These are phyloP conservation scores for Paspalum vaginatum DNA, from an alignment of 176 grass and related monocot species.

Conservation along the genomic window DNA sequence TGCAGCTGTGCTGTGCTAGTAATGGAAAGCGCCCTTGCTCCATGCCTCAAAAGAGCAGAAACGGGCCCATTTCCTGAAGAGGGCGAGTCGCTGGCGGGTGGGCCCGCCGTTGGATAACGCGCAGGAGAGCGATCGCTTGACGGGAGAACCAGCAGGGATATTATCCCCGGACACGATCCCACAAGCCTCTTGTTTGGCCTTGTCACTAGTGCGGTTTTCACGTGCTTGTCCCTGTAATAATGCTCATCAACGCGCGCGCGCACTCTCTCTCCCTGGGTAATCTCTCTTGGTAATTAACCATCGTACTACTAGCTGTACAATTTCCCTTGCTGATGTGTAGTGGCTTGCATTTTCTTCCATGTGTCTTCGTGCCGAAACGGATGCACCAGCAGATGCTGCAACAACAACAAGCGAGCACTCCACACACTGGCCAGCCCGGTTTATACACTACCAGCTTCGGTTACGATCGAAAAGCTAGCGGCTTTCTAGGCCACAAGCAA, in stretches of 20 bases:
- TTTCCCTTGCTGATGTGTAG: not conserved
- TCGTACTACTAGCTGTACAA: not conserved
- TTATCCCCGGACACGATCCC: conserved; percentile 44
- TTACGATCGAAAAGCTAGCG: not conserved
- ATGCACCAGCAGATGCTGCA: not conserved
- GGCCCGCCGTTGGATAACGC: conserved; percentile 13
- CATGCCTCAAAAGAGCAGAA: not conserved
- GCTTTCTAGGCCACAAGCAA: not conserved
- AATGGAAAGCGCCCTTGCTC: not conserved
- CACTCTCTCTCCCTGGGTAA: not conserved
- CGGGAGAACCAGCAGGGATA: conserved; percentile 2
- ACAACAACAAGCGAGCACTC: too few species aligned
- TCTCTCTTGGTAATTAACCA: not conserved
- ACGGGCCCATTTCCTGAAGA: not conserved
- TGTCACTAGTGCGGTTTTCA: conserved; percentile 44
- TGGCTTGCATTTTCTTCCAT: not conserved
- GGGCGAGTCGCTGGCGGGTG: not conserved
- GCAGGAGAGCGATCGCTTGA: conserved; percentile 38
- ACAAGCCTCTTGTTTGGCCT: conserved; percentile 36
- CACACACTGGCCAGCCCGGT: too few species aligned
- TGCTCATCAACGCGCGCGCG: too few species aligned
- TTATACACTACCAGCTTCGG: not conserved
- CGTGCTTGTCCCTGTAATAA: conserved; percentile 19
- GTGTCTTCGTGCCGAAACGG: not conserved
- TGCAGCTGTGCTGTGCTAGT: not conserved